Conservation (phyloP, 1,139 yeast species). For the Geotrichum phurueaensis region DNA sequence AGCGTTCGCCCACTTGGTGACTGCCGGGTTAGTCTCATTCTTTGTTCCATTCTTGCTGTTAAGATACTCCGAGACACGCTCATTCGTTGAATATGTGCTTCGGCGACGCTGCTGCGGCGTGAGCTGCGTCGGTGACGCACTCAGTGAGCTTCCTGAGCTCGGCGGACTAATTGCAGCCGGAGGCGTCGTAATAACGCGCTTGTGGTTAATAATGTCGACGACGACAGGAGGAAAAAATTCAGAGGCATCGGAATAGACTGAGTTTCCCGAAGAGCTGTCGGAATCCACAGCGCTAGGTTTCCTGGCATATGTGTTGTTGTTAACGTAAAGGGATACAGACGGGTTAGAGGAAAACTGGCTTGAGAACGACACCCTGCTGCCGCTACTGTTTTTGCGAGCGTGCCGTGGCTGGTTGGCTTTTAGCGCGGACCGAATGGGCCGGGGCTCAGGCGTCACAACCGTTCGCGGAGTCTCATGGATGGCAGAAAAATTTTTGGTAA, state of each 20-base stretch:
- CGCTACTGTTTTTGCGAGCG: not conserved
- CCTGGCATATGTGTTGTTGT: not conserved
- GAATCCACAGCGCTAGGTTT: conserved; percentile 2
- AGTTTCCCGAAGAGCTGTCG: conserved; percentile 12
- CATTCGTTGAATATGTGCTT: not conserved
- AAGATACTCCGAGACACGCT: not conserved
- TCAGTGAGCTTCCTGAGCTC: conserved; percentile 22
- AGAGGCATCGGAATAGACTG: conserved; percentile 12
- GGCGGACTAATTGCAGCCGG: conserved; percentile 20
- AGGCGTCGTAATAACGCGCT: not conserved
- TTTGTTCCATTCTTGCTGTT: not conserved
- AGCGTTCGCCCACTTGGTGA: not conserved
- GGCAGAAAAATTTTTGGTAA: not conserved
- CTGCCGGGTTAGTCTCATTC: not conserved
- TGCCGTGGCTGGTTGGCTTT: conserved; percentile 14
- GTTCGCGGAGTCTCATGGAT: conserved; percentile 7
- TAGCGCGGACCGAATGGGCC: conserved; percentile 29
- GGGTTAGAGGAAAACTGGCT: not conserved
- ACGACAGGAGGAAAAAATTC: conserved; percentile 1
- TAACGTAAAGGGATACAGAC: not conserved
- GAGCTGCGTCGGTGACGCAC: not conserved
- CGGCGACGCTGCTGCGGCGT: not conserved
- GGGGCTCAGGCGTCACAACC: conserved; percentile 26
- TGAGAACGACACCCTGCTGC: not conserved
- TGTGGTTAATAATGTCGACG: not conserved